These are phyloP conservation scores for Arthroderma sp. DNA, from an alignment of 2,329 filamentous ascomycete species.

Conservation along the genomic window DNA sequence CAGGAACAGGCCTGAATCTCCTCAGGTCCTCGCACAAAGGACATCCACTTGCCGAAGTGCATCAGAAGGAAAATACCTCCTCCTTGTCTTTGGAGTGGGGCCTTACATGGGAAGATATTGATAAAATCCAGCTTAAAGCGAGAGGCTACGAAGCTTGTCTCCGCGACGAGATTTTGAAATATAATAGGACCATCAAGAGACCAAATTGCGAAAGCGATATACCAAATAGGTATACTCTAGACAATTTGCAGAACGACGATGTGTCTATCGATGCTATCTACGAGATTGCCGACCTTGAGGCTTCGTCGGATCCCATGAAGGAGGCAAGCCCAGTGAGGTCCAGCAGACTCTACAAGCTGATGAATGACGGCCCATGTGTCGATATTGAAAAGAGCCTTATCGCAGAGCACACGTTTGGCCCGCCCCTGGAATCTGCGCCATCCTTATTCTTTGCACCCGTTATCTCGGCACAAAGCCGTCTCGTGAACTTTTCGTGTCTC, in stretches of 20 bases:
- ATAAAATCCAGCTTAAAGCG: conserved; percentile 50
- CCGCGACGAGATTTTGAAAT: conserved; percentile 29
- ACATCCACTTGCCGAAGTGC: conserved; percentile 52
- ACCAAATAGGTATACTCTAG: not conserved
- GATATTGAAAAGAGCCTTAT: conserved; percentile 13
- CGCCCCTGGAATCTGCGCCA: conserved; percentile 43
- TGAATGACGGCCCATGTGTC: conserved; percentile 19
- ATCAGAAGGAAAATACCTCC: conserved; percentile 35
- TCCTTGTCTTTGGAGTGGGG: conserved; percentile 55
- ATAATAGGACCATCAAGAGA: conserved; percentile 20
- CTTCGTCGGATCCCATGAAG: not conserved
- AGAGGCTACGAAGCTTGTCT: conserved; percentile 29
- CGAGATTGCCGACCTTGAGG: conserved; percentile 6
- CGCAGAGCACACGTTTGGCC: conserved; percentile 22
- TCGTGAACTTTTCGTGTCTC: conserved; percentile 68
- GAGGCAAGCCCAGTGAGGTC: conserved; percentile 7
- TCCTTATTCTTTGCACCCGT: conserved; percentile 62
- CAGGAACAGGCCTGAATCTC: conserved; percentile 62
- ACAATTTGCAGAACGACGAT: not conserved
- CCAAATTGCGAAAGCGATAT: not conserved
- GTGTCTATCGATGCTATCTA: conserved; percentile 7
- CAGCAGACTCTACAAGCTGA: conserved; percentile 22
- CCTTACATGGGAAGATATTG: conserved; percentile 60
- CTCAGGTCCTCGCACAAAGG: conserved; percentile 57
- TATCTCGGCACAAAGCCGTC: conserved; percentile 58